Evolutionary conservation across 148 eudicot species (phyloP).

Genomic region (Chenopodium album): DNA sequence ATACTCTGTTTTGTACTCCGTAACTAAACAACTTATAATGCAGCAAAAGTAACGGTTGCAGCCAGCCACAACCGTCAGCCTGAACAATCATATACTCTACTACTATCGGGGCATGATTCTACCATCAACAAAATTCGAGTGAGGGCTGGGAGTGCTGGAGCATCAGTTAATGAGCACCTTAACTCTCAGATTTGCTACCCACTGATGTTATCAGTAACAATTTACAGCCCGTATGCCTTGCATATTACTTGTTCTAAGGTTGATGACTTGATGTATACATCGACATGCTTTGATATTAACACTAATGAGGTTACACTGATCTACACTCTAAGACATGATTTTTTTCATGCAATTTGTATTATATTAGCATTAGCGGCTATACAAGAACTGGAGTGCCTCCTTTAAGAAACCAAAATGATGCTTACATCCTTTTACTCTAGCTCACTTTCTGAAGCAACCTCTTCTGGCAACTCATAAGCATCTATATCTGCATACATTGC

Average conservation of each 20-base stretch:
- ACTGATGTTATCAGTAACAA: neutral
- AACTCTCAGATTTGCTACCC: neutral
- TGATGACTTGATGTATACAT: neutral
- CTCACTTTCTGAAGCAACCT: slow-evolving; percentile 29
- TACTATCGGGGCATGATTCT: no score
- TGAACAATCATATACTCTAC: no score
- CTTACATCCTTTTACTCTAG: slow-evolving; percentile 5
- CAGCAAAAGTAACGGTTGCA: no score
- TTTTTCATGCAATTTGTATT: neutral
- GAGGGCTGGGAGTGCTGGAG: neutral
- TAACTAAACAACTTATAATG: no score
- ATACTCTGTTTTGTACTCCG: no score
- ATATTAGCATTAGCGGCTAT: slow-evolving; percentile 17
- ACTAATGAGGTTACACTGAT: neutral
- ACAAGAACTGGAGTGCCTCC: slow-evolving; percentile 15
- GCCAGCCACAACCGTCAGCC: no score
- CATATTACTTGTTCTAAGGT: neutral
- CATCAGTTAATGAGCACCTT: neutral
- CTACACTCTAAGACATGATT: neutral
- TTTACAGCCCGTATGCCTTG: neutral
- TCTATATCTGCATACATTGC: slow-evolving; percentile 46
- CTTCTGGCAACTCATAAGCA: slow-evolving; percentile 40
- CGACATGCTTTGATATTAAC: neutral
- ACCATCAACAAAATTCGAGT: no score
- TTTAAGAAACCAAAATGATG: neutral